Conservation (phyloP, 306 rosid species). For the Astragalus membranaceus region DNA sequence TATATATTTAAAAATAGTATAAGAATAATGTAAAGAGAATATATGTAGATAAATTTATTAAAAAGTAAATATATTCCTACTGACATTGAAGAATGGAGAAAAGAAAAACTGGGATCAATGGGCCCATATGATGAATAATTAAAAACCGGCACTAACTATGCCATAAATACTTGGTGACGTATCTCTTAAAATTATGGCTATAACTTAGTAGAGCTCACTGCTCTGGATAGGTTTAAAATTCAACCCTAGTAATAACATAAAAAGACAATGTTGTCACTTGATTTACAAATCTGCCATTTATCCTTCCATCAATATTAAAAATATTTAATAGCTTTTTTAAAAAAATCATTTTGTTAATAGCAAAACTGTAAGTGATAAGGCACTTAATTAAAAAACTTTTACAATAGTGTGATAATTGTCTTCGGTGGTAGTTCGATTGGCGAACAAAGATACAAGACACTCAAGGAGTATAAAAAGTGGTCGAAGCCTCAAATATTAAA, state of each 20-base stretch:
- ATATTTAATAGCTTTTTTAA: no score
- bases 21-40: neutral
- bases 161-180: slow-evolving; percentile 45
- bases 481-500: no score
- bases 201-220: slow-evolving; percentile 20
- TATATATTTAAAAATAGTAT: neutral
- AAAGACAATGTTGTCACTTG: slow-evolving; percentile 21
- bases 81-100: neutral
- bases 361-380: no score
- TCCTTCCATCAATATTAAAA: neutral
- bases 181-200: slow-evolving; percentile 31
- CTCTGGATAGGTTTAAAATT: slow-evolving; percentile 23
- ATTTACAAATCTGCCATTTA: neutral
- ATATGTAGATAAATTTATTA: neutral
- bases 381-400: no score
- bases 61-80: neutral
- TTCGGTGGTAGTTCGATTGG: no score
- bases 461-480: no score
- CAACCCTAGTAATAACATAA: neutral
- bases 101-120: slow-evolving; percentile 4
- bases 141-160: slow-evolving; percentile 33
- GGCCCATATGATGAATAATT: slow-evolving; percentile 27
- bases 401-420: no score
- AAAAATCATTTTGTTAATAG: no score
- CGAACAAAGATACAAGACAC: no score